Percentiles rank a stretch among this genome's conserved stretches.
phyloP scores from a whole-genome alignment of 768 basidiomycete species.

The Lyophyllum shimeji region DNA sequence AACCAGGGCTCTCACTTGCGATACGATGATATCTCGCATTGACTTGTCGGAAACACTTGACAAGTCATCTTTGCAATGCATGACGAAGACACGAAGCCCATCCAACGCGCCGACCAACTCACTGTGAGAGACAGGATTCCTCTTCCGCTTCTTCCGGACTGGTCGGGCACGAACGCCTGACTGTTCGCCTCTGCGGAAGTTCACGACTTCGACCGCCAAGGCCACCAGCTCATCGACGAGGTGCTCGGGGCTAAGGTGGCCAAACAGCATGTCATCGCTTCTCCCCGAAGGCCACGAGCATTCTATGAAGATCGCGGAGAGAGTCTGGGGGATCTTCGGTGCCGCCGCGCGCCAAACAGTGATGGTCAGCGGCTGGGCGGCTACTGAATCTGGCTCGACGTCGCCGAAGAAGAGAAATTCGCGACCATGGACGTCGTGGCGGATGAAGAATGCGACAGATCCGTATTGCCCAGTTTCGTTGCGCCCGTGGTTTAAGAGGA shows the following conservation, averaged over 20 bases:
- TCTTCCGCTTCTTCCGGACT: conserved; percentile 37
- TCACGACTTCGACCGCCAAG: conserved; percentile 69
- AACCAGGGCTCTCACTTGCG: conserved; percentile 69
- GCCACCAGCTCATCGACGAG: conserved; percentile 70
- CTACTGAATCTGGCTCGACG: conserved; percentile 82
- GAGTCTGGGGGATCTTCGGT: conserved; percentile 62
- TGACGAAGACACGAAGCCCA: conserved; percentile 73
- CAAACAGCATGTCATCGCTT: conserved; percentile 67
- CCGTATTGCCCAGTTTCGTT: conserved; percentile 59
- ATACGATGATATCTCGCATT: conserved; percentile 65
- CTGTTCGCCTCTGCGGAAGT: conserved; percentile 31
- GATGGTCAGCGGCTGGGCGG: conserved; percentile 56
- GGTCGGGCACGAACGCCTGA: conserved; percentile 26
- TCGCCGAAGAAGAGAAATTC: conserved; percentile 96
- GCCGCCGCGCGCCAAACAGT: conserved; percentile 85
- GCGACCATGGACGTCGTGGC: conserved; percentile 53
- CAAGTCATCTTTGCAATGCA: conserved; percentile 84
- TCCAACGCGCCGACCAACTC: conserved; percentile 51
- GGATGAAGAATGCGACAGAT: conserved; percentile 84
- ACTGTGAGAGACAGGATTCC: conserved; percentile 37
- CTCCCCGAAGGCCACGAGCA: conserved; percentile 86
- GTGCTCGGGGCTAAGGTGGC: conserved; percentile 84
- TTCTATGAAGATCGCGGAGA: conserved; percentile 90
- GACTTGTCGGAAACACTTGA: conserved; percentile 45
- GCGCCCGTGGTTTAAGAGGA: conserved; percentile 75